Evolutionary conservation across 1,284 basidiomycete species (phyloP).

Genomic region (Cryptococcus sp.): DNA sequence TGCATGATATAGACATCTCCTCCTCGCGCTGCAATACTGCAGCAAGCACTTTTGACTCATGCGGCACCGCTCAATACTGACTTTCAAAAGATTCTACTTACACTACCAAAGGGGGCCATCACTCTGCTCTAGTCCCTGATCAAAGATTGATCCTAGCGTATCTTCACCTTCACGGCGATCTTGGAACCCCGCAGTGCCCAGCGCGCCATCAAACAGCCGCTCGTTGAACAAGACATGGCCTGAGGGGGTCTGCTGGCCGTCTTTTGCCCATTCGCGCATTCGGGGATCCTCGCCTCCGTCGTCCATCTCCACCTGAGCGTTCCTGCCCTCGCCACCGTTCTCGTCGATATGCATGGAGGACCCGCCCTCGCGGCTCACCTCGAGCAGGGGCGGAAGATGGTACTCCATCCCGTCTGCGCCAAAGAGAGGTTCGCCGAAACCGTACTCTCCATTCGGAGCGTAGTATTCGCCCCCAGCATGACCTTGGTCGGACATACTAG

Average conservation of each 20-base stretch:
- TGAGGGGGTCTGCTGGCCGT: conserved; percentile 36
- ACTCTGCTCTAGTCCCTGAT: conserved; percentile 30
- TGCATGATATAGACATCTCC: too few relatives aligned
- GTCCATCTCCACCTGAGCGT: background rate
- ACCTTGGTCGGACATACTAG: too few relatives aligned
- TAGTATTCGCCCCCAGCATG: conserved; percentile 10
- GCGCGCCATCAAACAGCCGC: conserved; percentile 38
- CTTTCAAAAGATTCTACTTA: background rate
- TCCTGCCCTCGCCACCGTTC: conserved; percentile 8
- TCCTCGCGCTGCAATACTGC: too few relatives aligned
- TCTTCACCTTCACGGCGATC: conserved; percentile 5
- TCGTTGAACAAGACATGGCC: conserved; percentile 43
- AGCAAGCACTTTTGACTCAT: background rate
- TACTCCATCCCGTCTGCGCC: conserved; percentile 8
- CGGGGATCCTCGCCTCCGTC: background rate
- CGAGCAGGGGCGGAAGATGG: conserved; percentile 5
- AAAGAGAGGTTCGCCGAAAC: conserved; percentile 21
- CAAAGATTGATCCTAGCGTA: conserved; percentile 16
- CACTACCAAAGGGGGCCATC: background rate
- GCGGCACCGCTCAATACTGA: background rate
- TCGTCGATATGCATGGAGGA: conserved; percentile 4
- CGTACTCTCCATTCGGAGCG: conserved; percentile 3
- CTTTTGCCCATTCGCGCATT: conserved; percentile 1
- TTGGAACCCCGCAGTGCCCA: conserved; percentile 24
- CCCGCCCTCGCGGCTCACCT: conserved; percentile 1